Evolutionary conservation across 148 eudicot genomes (phyloP).

Genomic region (Chenopodium berlandieri): DNA sequence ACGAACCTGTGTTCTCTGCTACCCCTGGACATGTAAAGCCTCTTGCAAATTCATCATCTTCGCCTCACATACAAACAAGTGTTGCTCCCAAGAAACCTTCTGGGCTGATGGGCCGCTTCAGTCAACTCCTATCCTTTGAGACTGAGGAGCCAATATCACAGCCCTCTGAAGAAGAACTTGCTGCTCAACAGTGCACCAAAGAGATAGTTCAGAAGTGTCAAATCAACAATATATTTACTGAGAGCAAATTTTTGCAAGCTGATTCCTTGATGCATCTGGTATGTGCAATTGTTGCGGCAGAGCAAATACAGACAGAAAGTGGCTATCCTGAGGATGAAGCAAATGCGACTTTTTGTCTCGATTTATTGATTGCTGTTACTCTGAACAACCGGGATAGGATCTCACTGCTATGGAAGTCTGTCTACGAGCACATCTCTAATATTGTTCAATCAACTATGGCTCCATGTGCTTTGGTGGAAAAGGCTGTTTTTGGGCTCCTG

Average conservation of each 20-base stretch:
- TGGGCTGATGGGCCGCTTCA: slow-evolving; percentile 86
- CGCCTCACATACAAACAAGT: slow-evolving; percentile 42
- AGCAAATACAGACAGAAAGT: slow-evolving; percentile 51
- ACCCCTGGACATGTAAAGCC: slow-evolving; percentile 44
- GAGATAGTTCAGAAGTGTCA: slow-evolving; percentile 82
- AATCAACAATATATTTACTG: slow-evolving; percentile 76
- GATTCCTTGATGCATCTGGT: slow-evolving; percentile 83
- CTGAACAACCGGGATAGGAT: slow-evolving; percentile 89
- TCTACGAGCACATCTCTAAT: slow-evolving; percentile 73
- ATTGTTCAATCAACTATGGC: slow-evolving; percentile 64
- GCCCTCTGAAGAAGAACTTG: slow-evolving; percentile 80
- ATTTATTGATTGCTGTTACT: slow-evolving; percentile 78
- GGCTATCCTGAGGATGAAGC: slow-evolving; percentile 65
- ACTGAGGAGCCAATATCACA: slow-evolving; percentile 77
- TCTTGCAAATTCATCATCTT: slow-evolving; percentile 40
- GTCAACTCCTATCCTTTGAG: slow-evolving; percentile 77
- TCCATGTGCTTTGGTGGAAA: slow-evolving; percentile 72
- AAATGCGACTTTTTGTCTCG: slow-evolving; percentile 82
- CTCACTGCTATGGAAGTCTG: slow-evolving; percentile 76
- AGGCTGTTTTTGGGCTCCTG: slow-evolving; percentile 80
- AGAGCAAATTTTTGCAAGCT: slow-evolving; percentile 89
- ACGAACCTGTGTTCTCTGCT: slow-evolving; percentile 51
- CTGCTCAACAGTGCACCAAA: slow-evolving; percentile 70
- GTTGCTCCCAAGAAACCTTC: slow-evolving; percentile 72
- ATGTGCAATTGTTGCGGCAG: slow-evolving; percentile 71